Evolutionary conservation across 345 rosid genomes (phyloP), one percentile per base, ranked within the genome.

Genomic region (Salix koriyanagi): DNA sequence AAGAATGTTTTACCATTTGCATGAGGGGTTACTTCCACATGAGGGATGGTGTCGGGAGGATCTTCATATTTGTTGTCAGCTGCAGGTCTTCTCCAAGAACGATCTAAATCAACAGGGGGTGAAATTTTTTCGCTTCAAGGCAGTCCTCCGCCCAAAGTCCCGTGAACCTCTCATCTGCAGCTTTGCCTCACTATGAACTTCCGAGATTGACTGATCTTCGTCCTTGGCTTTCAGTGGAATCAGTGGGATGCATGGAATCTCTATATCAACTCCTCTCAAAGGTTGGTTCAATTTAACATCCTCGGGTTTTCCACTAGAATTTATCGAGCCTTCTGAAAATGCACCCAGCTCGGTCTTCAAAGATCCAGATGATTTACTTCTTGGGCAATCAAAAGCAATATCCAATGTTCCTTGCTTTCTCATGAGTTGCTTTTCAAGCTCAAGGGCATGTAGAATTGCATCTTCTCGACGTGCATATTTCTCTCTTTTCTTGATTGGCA

Each of bases 401-500:
- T 76, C 81, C 4, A 76, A 69, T 74, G 85, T 88, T 65, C 85
- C 92, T 86, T 89, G 91, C 75, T 83, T 89, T 77, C 75, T 86
- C 82, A 87, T 74, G 65, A 90, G 69, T 81, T 88, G 85, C 86
- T 89, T 94, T 84, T 96, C 99, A 42, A 96, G 97, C 81, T 96
- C 99, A 79, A 96, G 97, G 16, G 98, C 99, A 80, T 96, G 98
- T 62, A 94, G 97, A 85, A 96, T 94, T 28, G 99, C 98, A 83
- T 96, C 99, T 88, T 96, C 99, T 74, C 98, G 85, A 67, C 99
- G 97, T 68, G 99, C 99, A 88, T 96, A 96, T 83, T 96, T 96
- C 90, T 96, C 99, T 78, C 98, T 88, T 84, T 94, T 96, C 79
- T 91, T 89, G 67, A 89, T 84, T 23, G 97, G 97, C 86, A 90